Evolutionary conservation across 441 rosid species (phyloP).

Genomic region (Caryocar brasiliense): DNA sequence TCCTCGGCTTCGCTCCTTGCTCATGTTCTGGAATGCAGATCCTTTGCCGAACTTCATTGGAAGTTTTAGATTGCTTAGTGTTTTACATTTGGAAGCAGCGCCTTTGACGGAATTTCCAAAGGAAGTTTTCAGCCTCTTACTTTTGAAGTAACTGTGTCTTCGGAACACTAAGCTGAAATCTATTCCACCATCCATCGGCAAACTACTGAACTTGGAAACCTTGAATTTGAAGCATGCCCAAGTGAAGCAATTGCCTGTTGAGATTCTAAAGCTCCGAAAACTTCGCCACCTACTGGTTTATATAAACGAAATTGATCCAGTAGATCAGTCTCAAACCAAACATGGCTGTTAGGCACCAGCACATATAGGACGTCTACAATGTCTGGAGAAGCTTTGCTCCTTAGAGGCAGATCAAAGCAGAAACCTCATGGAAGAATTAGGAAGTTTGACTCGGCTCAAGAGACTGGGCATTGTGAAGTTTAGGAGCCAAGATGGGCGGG

Average conservation of each 20-base stretch:
- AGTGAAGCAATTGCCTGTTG: slow-evolving; percentile 21
- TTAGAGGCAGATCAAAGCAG: slow-evolving; percentile 21
- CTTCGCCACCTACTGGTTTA: slow-evolving; percentile 38
- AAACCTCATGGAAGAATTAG: slow-evolving; percentile 16
- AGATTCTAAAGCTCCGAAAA: slow-evolving; percentile 17
- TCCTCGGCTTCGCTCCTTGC: slow-evolving; percentile 30
- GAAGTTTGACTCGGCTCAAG: slow-evolving; percentile 24
- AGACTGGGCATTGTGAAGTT: slow-evolving; percentile 29
- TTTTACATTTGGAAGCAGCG: slow-evolving; percentile 22
- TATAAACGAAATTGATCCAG: slow-evolving; percentile 11
- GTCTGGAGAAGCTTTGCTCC: slow-evolving; percentile 30
- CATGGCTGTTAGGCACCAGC: slow-evolving; percentile 22
- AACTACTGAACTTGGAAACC: slow-evolving; percentile 29
- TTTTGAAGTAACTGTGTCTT: slow-evolving; percentile 26
- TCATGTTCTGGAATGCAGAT: slow-evolving; percentile 25
- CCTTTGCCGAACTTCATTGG: slow-evolving; percentile 1
- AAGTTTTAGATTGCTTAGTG: slow-evolving; percentile 16
- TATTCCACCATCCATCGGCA: slow-evolving; percentile 23
- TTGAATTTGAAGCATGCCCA: slow-evolving; percentile 31
- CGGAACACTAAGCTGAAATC: slow-evolving; percentile 17
- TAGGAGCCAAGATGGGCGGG: slow-evolving; percentile 21
- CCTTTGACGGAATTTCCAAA: slow-evolving; percentile 16
- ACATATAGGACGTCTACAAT: slow-evolving; percentile 22
- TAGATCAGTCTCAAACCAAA: slow-evolving; percentile 17
- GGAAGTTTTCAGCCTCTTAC: slow-evolving; percentile 6